These are phyloP conservation scores for Cytospora mali DNA, from an alignment of 2,329 filamentous ascomycete species.

Conservation along the genomic window DNA sequence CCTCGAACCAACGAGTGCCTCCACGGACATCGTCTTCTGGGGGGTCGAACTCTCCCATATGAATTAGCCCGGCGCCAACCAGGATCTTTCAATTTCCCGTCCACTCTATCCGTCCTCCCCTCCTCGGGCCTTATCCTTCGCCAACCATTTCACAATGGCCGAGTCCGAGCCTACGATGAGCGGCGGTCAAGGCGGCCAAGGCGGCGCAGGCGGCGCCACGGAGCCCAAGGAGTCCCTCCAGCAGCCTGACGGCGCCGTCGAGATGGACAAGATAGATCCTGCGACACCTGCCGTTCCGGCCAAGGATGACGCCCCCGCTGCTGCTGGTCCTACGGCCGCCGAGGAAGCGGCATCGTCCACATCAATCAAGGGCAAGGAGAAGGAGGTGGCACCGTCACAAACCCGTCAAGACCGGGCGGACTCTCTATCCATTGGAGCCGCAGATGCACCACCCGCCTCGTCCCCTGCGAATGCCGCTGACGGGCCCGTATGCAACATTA, in stretches of 20 bases:
- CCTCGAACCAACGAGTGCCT: not conserved
- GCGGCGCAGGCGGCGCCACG: conserved; percentile 15
- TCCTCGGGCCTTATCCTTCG: conserved; percentile 5
- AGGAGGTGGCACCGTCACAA: conserved; percentile 31
- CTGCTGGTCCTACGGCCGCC: conserved; percentile 9
- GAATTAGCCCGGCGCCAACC: conserved; percentile 19
- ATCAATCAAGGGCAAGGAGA: conserved; percentile 37
- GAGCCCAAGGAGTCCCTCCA: conserved; percentile 25
- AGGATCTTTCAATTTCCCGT: conserved; percentile 10
- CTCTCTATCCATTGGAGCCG: conserved; percentile 40
- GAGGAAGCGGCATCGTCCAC: conserved; percentile 29
- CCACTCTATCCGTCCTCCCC: conserved; percentile 14
- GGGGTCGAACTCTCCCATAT: conserved; percentile 15
- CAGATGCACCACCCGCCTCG: conserved; percentile 29
- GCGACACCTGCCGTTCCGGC: conserved; percentile 25
- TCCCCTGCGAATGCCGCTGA: conserved; percentile 33
- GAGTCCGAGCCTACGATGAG: conserved; percentile 25
- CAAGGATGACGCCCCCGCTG: conserved; percentile 22
- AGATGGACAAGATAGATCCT: conserved; percentile 27
- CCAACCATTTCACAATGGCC: conserved; percentile 26
- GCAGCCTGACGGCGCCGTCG: conserved; percentile 27
- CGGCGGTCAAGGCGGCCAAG: conserved; percentile 19
- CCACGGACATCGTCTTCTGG: not conserved
- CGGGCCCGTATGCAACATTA: conserved; percentile 67
- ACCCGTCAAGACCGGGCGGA: conserved; percentile 35